A percentile compares a stretch with the other conserved stretches of the same genome.
Evolutionary conservation across 176 grass and related monocot species (phyloP).

Genomic region (Avena insularis): DNA sequence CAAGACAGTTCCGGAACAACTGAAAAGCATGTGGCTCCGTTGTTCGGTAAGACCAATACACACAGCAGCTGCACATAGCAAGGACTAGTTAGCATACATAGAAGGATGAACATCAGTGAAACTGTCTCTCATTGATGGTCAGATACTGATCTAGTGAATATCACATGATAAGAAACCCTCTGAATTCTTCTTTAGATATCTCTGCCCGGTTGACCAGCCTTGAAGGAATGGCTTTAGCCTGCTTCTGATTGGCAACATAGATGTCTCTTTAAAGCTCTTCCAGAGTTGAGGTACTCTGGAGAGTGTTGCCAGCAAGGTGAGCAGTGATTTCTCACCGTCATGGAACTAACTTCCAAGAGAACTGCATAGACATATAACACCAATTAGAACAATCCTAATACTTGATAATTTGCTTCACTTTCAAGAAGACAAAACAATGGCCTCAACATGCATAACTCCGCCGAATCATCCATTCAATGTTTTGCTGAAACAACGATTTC

Average conservation of each 20-base stretch:
- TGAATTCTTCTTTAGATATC: background rate
- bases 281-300: background rate
- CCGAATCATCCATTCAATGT: background rate
- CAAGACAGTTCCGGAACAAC: background rate
- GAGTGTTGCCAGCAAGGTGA: background rate
- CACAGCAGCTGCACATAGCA: slow-evolving; percentile 13
- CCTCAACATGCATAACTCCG: slow-evolving; percentile 19
- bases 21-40: background rate
- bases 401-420: background rate
- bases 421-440: background rate
- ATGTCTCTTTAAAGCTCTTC: background rate
- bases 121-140: slow-evolving; percentile 1
- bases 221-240: background rate
- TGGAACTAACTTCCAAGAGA: background rate
- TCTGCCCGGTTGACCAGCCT: background rate
- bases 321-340: slow-evolving; percentile 6
- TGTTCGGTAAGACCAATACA: background rate
- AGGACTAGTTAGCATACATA: slow-evolving; percentile 29
- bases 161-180: background rate
- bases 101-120: slow-evolving; percentile 7
- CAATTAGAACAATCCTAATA: slow-evolving; percentile 35
- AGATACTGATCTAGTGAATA: slow-evolving; percentile 27
- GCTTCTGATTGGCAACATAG: slow-evolving; percentile 3
- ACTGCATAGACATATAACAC: slow-evolving; percentile 32
- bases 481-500: background rate